A percentile compares a stretch with the other conserved stretches of the same genome.
Conservation (phyloP, 169 alveolate genomes). For the Ichthyophthirius multifiliis region DNA sequence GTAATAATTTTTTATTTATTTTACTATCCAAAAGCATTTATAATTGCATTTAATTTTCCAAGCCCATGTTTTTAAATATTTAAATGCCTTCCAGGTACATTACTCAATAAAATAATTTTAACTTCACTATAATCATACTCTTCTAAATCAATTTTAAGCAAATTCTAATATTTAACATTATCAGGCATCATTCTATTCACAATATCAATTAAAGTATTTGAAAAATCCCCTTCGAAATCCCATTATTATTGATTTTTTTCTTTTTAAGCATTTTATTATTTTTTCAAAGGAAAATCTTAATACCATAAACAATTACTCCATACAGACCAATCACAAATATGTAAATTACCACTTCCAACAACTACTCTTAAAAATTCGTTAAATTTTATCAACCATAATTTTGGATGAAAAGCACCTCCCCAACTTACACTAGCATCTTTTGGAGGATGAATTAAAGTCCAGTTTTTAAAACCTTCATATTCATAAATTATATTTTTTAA, state of each 20-base stretch:
- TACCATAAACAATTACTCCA: constrained; percentile 37
- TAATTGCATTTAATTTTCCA: constrained; percentile 6
- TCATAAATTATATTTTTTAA: constrained; percentile 2
- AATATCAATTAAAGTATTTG: not conserved
- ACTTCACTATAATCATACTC: constrained; percentile 34
- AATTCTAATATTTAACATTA: not conserved
- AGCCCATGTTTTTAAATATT: constrained; percentile 9
- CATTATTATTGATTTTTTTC: not conserved
- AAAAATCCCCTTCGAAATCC: constrained; percentile 24
- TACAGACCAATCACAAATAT: constrained; percentile 30
- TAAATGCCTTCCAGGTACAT: constrained; percentile 24
- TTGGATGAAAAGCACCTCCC: constrained; percentile 45
- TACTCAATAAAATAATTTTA: constrained; percentile 12
- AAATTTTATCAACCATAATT: constrained; percentile 39
- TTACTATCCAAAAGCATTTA: not conserved
- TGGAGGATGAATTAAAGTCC: constrained; percentile 37
- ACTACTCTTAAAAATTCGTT: constrained; percentile 29
- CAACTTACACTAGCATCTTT: not conserved
- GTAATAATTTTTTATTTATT: constrained; percentile 9
- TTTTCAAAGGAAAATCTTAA: constrained; percentile 17
- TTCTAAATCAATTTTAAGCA: constrained; percentile 22
- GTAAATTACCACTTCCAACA: constrained; percentile 32
- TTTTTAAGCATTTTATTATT: not conserved
- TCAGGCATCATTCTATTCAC: constrained; percentile 16
- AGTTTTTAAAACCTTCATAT: constrained; percentile 10